Base-by-base conservation (phyloP, 768 basidiomycete genomes). In the Tulasnella sp. region DNA sequence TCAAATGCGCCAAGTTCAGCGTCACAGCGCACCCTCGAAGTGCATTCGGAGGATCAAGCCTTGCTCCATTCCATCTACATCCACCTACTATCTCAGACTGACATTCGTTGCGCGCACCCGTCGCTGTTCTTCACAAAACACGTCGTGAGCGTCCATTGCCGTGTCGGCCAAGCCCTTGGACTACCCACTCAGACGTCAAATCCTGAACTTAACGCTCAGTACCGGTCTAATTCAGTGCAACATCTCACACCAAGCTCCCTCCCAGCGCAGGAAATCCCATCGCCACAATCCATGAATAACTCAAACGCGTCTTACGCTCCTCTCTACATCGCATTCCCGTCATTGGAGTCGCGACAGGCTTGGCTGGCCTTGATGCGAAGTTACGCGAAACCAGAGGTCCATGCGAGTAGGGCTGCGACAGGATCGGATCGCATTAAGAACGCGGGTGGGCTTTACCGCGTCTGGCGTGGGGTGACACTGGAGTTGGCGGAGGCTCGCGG, bases 381-480 rank as follows among this genome's bases (percentile, higher is more conserved):
- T 2, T 90, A 86, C 69, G 83, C 91, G 11, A 77, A 78, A 52
- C 84, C 87, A 0, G 89, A 91, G 69, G 80, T 85, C 56, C 87
- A 89, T 66, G 87, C 84, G 21, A 17, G 30, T 34, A 29, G 53
- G 34, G 50, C 31, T 74, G 75, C 63, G 72, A 56, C 73, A 76
- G 63, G 73, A 74, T 41, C 74, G 79, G 21, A 66, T 70, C 52
- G 82, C 83, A 61, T 19, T 12, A 25, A 44, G 53, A 42, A 30
- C 21, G 29, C 15, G 11, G 85, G 84, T 44, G 88, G 88, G 5
- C 79, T 85, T 10, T 90, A 87, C 70, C 82, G 90, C 56, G 85
- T 92, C 80, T 92, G 87, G 85, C 78, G 91, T 52, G 85, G 87
- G 68, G 76, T 92, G 22, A 81, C 87, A 62, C 73, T 92, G 24